phyloP scores from a whole-genome alignment of 163 green algal genomes.

The Botryococcus braunii region DNA sequence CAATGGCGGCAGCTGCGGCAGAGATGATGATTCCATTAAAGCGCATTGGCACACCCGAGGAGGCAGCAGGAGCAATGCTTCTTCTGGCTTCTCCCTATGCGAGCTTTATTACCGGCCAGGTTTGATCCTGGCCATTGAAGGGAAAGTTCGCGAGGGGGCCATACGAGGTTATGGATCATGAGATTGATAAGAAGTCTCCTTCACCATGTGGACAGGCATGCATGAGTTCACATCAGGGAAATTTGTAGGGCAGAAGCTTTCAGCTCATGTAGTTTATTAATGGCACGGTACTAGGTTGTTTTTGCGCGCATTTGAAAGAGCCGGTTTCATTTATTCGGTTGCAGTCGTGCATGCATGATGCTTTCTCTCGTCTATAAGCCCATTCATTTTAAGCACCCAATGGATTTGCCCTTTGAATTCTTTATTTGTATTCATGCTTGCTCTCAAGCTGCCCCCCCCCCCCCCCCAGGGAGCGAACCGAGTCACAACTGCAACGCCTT shows the following conservation, averaged over 20 bases:
- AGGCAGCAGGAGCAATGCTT: constrained; percentile 74
- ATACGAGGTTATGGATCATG: too few species aligned
- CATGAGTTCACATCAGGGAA: background rate
- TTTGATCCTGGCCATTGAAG: background rate
- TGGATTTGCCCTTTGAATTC: too few species aligned
- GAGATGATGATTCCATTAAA: constrained; percentile 52
- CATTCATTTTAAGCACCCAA: too few species aligned
- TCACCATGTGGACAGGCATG: background rate
- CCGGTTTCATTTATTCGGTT: too few species aligned
- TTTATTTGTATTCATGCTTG: too few species aligned
- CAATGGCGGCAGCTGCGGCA: constrained; percentile 17
- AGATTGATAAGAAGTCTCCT: background rate
- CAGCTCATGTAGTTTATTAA: background rate
- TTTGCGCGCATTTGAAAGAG: too few species aligned
- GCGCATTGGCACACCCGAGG: constrained; percentile 54
- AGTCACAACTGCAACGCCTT: background rate
- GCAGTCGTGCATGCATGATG: too few species aligned
- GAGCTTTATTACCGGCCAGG: constrained; percentile 68
- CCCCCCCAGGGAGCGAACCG: too few species aligned
- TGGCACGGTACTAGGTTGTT: background rate
- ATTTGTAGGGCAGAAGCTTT: background rate
- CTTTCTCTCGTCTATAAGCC: too few species aligned
- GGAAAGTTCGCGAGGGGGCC: too few species aligned
- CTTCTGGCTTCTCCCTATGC: constrained; percentile 52
- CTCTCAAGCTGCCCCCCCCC: too few species aligned